A percentile compares a stretch with the other conserved stretches of the same genome.
Evolutionary conservation across 2,329 filamentous ascomycete species (phyloP).

Genomic region (Daldinia eschscholtzii): DNA sequence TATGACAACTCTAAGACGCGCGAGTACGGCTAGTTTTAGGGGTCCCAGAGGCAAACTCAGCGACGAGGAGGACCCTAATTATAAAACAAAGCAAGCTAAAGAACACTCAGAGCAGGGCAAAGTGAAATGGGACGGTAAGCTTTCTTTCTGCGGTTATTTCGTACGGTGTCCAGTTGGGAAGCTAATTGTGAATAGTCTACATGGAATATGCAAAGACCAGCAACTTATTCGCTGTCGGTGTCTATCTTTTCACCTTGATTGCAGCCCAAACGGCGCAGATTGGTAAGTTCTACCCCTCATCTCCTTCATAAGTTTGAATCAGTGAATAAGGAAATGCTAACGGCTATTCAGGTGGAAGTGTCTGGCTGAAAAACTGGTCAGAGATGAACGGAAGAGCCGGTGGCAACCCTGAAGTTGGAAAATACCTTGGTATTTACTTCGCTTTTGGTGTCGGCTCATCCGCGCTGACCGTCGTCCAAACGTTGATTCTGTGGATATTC

Average conservation of each 20-base stretch:
- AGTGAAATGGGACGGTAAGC: slow-evolving; percentile 84
- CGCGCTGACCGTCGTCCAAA: slow-evolving; percentile 88
- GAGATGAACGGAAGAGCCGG: slow-evolving; percentile 78
- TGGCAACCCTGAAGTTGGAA: slow-evolving; percentile 81
- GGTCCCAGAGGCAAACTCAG: slow-evolving; percentile 85
- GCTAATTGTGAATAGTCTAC: slow-evolving; percentile 71
- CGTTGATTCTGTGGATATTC: slow-evolving; percentile 97
- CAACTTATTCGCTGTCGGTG: slow-evolving; percentile 83
- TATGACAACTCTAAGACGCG: slow-evolving; percentile 84
- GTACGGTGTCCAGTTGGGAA: neutral
- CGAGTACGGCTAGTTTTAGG: slow-evolving; percentile 90
- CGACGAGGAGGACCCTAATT: slow-evolving; percentile 82
- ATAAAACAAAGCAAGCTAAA: slow-evolving; percentile 87
- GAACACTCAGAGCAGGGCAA: slow-evolving; percentile 95
- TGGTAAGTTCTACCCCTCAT: slow-evolving; percentile 62
- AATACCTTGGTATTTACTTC: slow-evolving; percentile 96
- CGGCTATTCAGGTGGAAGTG: slow-evolving; percentile 71
- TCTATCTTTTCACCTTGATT: slow-evolving; percentile 84
- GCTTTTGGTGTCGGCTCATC: slow-evolving; percentile 91
- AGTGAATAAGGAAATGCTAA: slow-evolving; percentile 39
- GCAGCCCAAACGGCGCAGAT: slow-evolving; percentile 86
- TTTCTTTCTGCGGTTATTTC: neutral
- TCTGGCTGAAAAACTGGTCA: slow-evolving; percentile 96
- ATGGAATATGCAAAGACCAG: slow-evolving; percentile 94
- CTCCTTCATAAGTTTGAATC: neutral